Base-by-base conservation (phyloP, 2,329 filamentous ascomycete genomes). In the Basipetospora chlamydospora region DNA sequence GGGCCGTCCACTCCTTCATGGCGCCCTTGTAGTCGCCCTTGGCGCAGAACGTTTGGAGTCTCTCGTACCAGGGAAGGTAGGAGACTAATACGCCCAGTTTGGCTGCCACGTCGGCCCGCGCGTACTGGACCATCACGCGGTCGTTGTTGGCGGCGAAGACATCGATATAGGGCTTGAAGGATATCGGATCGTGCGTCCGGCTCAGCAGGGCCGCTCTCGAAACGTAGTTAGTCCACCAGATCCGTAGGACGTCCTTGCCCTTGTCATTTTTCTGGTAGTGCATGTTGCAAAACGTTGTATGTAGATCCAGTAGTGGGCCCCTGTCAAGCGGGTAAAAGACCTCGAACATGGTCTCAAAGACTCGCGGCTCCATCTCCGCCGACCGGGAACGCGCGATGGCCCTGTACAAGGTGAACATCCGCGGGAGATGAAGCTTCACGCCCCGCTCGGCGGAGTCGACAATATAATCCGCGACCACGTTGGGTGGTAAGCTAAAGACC, bases 11-110 rank as follows among this genome's bases (percentile, higher is more conserved):
- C 33, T 67, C 65, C 6, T 61, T 51, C 39, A 83, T 59, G 10
- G 77, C 79, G 5, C 72, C 70, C n/a, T 73, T 62, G 29, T 82
- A 67, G 49, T 90, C 74, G 33, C 73, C 66, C 1, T 70, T 68
- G 45, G 73, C 74, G 13, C 67, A 66, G 54, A 86, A 71, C 3
- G 80, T 77, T 47, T 78, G 73, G 31, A 96, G 62, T 20, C 94
- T 56, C 16, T 77, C 75, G 49, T 93, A 93, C 78, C 80, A 93
- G 43, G 70, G 73, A 25, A 63, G 52, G 2, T 67, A 53, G 43
- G 74, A 71, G 6, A 77, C 78, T 28, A 60, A 16, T 7, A 12
- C 44, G 12, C 30, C 23, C 5, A 30, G 31, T 25, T 35, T 29
- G 7, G 25, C 26, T 6, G 17, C 15, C 6, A 43, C 29, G 16